Conservation (phyloP, 768 basidiomycete species). For the Amanita thiersii region DNA sequence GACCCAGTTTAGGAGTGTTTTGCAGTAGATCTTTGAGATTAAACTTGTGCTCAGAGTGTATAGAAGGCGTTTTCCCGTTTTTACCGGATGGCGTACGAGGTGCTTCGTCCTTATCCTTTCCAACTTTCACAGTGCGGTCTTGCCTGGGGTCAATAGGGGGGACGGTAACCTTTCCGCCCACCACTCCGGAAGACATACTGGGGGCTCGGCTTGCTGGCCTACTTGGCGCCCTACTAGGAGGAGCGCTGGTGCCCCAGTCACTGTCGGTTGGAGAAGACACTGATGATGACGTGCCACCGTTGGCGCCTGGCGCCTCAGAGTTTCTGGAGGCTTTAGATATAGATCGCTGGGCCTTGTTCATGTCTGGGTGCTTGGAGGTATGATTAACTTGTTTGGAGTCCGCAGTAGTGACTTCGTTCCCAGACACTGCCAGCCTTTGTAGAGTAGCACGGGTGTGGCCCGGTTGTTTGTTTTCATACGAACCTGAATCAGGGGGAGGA, state of each 20-base stretch:
- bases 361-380: slow-evolving; percentile 11
- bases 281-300: slow-evolving; percentile 20
- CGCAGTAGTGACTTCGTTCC: slow-evolving; percentile 13
- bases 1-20: slow-evolving; percentile 63
- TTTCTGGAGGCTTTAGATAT: slow-evolving; percentile 16
- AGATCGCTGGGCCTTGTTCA: slow-evolving; percentile 17
- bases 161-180: slow-evolving; percentile 24
- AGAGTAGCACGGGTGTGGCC: slow-evolving; percentile 38
- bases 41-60: slow-evolving; percentile 67
- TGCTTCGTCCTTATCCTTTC: slow-evolving; percentile 18
- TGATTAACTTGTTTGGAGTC: slow-evolving; percentile 27
- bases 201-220: slow-evolving; percentile 38
- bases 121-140: slow-evolving; percentile 19
- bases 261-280: slow-evolving; percentile 47
- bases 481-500: slow-evolving; percentile 41
- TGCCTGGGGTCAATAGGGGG: slow-evolving; percentile 15
- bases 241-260: slow-evolving; percentile 45
- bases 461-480: slow-evolving; percentile 41
- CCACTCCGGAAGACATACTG: slow-evolving; percentile 36
- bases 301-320: slow-evolving; percentile 13
- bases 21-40: slow-evolving; percentile 75
- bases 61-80: slow-evolving; percentile 28
- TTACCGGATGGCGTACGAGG: slow-evolving; percentile 20
- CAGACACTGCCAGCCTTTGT: slow-evolving; percentile 25
- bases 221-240: slow-evolving; percentile 55